Base-by-base conservation (phyloP, 805 yeast genomes). In the Torulaspora gathmanii region DNA sequence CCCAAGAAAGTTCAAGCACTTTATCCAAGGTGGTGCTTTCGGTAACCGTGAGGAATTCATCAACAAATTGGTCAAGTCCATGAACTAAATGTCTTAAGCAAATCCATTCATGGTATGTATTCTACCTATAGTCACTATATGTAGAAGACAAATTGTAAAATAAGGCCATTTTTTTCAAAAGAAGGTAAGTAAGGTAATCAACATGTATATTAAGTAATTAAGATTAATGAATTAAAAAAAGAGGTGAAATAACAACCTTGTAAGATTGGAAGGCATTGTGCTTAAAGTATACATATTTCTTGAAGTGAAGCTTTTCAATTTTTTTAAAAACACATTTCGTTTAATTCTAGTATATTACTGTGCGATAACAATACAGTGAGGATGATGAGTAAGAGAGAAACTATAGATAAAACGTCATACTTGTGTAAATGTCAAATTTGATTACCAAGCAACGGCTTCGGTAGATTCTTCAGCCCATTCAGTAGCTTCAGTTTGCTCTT, bases 31-130 rank as follows among this genome's bases (percentile, higher is more conserved):
- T 80, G 96, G 96, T 84, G 83, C 93, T 79, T 82, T 88, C 74
- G 96, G 96, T 85, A 88, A 88, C 95, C 86, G 95, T 78, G 96
- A 88, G 79, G 83, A 86, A 69, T 84, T 79, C 86, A 88, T 88
- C 77, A 88, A 88, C 84, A 83, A 85, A 72, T 84, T 88, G 75
- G 86, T 87, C 71, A 86, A 87, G 80, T 84, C 86, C 73, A 86
- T 85, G 93, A 85, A 83, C 88, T 86, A 85, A 77, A 70, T 66
- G 42, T 30, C 33, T 41, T 41, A 29, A 33, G 3, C 27, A 40
- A 28, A 41, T 22, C 15, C 26, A 30, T 33, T 31, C 25, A 37
- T 33, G 42, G 33, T 44, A 35, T 44, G 40, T 44, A 44, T 37
- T 44, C 47, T 44, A 39, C 47, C 34, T 44, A 44, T 40, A 40